Conservation (phyloP, 1,284 basidiomycete genomes). For the Peniophora sp. region DNA sequence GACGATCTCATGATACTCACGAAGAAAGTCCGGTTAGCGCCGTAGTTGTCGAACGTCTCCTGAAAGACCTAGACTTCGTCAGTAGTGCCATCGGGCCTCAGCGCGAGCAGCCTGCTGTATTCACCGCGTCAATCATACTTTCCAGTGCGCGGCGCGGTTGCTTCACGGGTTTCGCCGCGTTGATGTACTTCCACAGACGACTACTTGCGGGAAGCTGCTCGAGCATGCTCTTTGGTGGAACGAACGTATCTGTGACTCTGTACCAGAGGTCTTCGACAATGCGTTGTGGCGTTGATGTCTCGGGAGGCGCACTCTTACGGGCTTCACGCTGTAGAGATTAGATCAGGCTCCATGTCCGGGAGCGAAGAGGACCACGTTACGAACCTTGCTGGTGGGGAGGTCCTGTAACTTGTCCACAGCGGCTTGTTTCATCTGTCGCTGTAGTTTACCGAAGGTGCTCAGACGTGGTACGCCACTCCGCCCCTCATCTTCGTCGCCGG, state of each 20-base stretch:
- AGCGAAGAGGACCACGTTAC: not conserved
- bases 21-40: not conserved
- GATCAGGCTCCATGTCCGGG: not conserved
- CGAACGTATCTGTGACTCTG: conserved; percentile 9
- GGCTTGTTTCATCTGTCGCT: not conserved
- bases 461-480: not conserved
- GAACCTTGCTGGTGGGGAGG: not conserved
- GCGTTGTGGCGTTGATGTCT: not conserved
- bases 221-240: conserved; percentile 13
- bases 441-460: not conserved
- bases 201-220: conserved; percentile 9
- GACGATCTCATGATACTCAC: not conserved
- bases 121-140: not conserved
- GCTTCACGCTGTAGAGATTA: not conserved
- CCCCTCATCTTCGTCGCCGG: not conserved
- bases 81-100: not conserved
- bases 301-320: not conserved
- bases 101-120: too few relatives aligned
- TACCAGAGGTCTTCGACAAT: conserved; percentile 9
- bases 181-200: conserved; percentile 10
- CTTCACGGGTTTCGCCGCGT: not conserved
- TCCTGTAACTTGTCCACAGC: not conserved
- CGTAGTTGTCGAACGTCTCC: not conserved
- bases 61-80: not conserved
- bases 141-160: not conserved